Evolutionary conservation across 2,329 filamentous ascomycete species (phyloP), one percentile per base, ranked within the genome.

Genomic region (Neodidymelliopsis sp.): DNA sequence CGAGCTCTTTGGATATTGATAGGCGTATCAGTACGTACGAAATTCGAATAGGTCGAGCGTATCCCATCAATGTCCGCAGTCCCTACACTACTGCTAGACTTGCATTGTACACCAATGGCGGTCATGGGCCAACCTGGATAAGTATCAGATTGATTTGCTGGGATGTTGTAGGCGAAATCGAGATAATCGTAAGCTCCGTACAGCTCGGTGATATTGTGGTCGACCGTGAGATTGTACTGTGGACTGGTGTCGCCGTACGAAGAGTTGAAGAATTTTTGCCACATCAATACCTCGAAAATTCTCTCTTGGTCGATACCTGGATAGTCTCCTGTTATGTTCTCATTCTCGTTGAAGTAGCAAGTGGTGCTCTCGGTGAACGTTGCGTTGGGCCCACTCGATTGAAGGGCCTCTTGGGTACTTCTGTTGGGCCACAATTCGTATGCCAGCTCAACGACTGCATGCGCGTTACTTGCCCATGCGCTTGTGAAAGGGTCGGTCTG

Each of bases 11-110:
- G 39, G 1, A 37, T 12, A 9, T 35, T 36, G 20, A 49, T 41
- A 1, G 43, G 52, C 8, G 47, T 55, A 4, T 55, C 52, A 2
- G 43, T 55, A 1, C 39, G 52, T 7, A n/a, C 13, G 16, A 55
- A 55, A 10, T 51, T 45, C 1, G 52, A 51, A 27, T 51, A 55
- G 4, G 39, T 41, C 6, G 43, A 51, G 3, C 16, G 28, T 4
- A 48, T 25, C n/a, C 52, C 52, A 10, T 51, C 16, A n/a, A 54
- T 43, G 3, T 47, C 19, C 11, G 47, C 52, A 4, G 29, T 37
- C 12, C 52, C 52, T 3, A 54, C 52, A 16, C 47, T 54, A 43
- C 52, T 54, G 19, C 41, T 42, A 4, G 50, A 38, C 7, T 25
- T 41, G 19, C 50, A 54, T 19, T 42, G 41, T 5, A 54, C 35